Evolutionary conservation across 306 rosid species (phyloP), one percentile per base, ranked within the genome.

Genomic region (Cotoneaster glaucophyllus): DNA sequence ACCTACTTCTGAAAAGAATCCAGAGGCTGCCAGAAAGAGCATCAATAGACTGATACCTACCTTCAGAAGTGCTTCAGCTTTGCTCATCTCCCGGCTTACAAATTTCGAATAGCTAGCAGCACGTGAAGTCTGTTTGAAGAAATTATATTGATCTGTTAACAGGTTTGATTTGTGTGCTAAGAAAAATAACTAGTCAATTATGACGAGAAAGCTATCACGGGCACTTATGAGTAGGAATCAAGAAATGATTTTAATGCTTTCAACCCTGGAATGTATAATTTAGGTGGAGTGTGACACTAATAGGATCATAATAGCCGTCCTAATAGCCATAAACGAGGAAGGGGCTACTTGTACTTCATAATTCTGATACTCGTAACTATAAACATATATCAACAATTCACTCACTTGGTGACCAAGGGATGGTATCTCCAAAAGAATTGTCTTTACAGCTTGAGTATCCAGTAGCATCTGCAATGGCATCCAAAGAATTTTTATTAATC

Each of bases 361-460:
- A 13, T 12, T 59, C 64, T 12, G 64, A 25, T 5, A 15, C 54
- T 48, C 6, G 54, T 48, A 48, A 48, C 54, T 48, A 48, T 26
- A 26, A 11, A 25, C 19, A 31, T 52, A 34, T 50, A 41, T 65
- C 69, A 61, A 41, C 22, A 26, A 29, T 74, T 57, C 48, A 76
- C 81, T 79, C 70, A 95, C 99, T 93, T 95, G 97, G 77, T 93
- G 92, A 84, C 97, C 99, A 70, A 95, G 99, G 82, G 97, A 86
- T 75, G 99, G 99, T 86, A 95, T 89, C 64, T 95, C 99, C 59
- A 95, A 88, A 80, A 95, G 97, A 86, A 95, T 89, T 12, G 99
- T 90, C 90, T 95, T 95, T 48, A 95, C 99, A 67, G 97, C 99
- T 90, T 95, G 99, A 68, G 99, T 92, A 82, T 95, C 97, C 91